Base-by-base conservation (phyloP, 2,329 filamentous ascomycete species). In the Colletotrichum cuscutae region DNA sequence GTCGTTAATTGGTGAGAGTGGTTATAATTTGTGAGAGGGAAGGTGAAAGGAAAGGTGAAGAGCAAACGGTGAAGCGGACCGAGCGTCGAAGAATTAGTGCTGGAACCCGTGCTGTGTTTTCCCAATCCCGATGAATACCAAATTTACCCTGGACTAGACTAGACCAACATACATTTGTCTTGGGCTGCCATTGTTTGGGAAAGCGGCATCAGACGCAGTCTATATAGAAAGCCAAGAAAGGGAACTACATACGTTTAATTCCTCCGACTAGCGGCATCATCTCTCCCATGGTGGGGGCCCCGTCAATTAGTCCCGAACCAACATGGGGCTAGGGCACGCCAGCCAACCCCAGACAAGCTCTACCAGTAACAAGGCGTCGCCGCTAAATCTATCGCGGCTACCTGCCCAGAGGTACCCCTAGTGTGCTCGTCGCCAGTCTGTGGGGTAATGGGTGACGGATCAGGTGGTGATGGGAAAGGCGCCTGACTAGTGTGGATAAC, bases 341-440 rank as follows among this genome's bases (percentile, higher is more conserved):
- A 49, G 19, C 15, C 19, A 49, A 49, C 42, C 35, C 57, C 52
- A 58, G 64, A 62, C 26, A 32, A 11, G 19, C 42, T 22, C 37
- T 3, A 7, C 15, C 15, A 42, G 19, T 2, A 19, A 49, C 42
- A 49, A 22, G 42, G 42, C 42, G 15, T 42, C 15, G 59, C 58
- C 65, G 65, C 60, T 69, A 26, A 65, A 72, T 72, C 58, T 72
- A 54, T 72, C 70, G 70, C 65, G 42, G 19, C 19, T 49, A 49
- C 42, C 42, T 49, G 42, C 7, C 4, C 19, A 2, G 19, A 49
- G 19, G 42, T 11, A 22, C 32, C 12, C 32, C 11, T 35, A 11
- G 32, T 35, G 32, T 35, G 32, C 32, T 22, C 19, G 3, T 5
- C 42, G 42, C 42, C 42, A 49, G 19, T n/a, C 42, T 22, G 42